These are phyloP conservation scores for Babesia microti DNA, from an alignment of 169 alveolate species.

Conservation along the genomic window DNA sequence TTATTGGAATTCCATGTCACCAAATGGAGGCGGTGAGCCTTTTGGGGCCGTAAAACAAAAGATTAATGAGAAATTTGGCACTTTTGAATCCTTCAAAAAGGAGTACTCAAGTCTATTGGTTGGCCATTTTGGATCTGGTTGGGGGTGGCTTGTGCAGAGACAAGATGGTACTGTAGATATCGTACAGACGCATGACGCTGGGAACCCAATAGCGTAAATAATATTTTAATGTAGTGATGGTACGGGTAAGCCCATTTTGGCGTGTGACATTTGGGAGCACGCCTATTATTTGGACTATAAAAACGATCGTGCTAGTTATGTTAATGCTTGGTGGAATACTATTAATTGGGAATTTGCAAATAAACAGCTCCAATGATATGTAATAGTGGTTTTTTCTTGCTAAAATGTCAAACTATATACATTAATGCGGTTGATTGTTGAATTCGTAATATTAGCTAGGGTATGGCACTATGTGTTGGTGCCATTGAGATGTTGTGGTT, in stretches of 20 bases:
- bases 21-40: constrained; percentile 82
- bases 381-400: constrained; percentile 16
- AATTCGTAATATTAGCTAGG: neutral
- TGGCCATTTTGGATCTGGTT: constrained; percentile 94
- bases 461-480: neutral
- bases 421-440: neutral
- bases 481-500: neutral
- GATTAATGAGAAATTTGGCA: constrained; percentile 75
- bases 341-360: constrained; percentile 88
- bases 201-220: constrained; percentile 64
- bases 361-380: constrained; percentile 44
- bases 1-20: constrained; percentile 85
- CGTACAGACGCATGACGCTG: constrained; percentile 82
- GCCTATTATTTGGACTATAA: constrained; percentile 89
- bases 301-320: constrained; percentile 77
- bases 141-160: constrained; percentile 94
- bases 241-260: constrained; percentile 75
- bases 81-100: constrained; percentile 66
- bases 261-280: constrained; percentile 95
- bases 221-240: constrained; percentile 35
- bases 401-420: neutral
- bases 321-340: constrained; percentile 82
- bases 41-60: constrained; percentile 62
- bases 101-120: constrained; percentile 68
- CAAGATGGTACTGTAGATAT: constrained; percentile 76